phyloP scores from a whole-genome alignment of 148 eudicot species.

The Beta vulgaris region DNA sequence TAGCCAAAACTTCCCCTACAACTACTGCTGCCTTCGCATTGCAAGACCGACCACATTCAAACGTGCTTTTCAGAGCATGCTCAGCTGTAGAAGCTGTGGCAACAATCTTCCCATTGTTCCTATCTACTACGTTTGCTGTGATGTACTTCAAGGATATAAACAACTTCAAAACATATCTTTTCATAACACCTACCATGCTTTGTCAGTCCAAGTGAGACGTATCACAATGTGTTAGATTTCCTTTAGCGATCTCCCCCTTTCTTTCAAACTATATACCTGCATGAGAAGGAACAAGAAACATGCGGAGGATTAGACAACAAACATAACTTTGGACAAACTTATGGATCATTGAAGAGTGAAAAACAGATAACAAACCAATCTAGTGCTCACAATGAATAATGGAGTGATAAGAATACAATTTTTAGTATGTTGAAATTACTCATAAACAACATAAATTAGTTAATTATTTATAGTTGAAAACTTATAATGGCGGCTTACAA shows the following conservation, averaged over 20 bases:
- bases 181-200: conserved; percentile 49
- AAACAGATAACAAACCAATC: not conserved
- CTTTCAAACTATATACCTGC: conserved; percentile 5
- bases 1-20: conserved; percentile 76
- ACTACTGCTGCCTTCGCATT: conserved; percentile 70
- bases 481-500: too few relatives aligned
- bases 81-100: conserved; percentile 68
- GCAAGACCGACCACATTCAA: conserved; percentile 69
- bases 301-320: not conserved
- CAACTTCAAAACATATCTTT: conserved; percentile 56
- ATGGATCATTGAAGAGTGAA: not conserved
- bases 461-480: too few relatives aligned
- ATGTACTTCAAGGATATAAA: conserved; percentile 69
- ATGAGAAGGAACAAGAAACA: conserved; percentile 6
- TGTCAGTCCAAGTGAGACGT: not conserved
- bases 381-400: not conserved
- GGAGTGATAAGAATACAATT: too few relatives aligned
- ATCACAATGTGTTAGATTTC: not conserved
- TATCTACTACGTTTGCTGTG: conserved; percentile 72
- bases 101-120: conserved; percentile 60
- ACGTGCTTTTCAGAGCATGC: conserved; percentile 48
- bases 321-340: not conserved
- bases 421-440: too few relatives aligned
- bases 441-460: too few relatives aligned
- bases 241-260: not conserved